phyloP scores from a whole-genome alignment of 768 basidiomycete species.

The Lactarius indigo region DNA sequence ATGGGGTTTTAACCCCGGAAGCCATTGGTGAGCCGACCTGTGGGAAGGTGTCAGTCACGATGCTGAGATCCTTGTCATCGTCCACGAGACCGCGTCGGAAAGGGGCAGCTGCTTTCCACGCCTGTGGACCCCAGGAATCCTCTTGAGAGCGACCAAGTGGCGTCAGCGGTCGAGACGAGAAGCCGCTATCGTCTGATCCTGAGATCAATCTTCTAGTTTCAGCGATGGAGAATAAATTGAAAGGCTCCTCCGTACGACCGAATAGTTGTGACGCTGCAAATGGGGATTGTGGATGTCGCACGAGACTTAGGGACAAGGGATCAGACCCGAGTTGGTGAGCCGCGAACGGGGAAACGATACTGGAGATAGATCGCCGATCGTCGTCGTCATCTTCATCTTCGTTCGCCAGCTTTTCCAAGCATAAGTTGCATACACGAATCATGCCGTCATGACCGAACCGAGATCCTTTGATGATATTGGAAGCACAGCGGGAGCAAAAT shows the following conservation, averaged over 20 bases:
- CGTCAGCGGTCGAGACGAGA: constrained; percentile 49
- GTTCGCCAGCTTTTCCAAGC: constrained; percentile 86
- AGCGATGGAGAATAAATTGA: constrained; percentile 78
- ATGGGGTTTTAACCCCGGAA: constrained; percentile 46
- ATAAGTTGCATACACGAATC: constrained; percentile 93
- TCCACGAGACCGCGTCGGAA: constrained; percentile 73
- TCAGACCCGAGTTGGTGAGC: constrained; percentile 70
- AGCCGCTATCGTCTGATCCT: constrained; percentile 52
- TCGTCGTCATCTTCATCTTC: constrained; percentile 90
- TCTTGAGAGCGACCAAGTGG: constrained; percentile 50
- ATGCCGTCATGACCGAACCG: constrained; percentile 95
- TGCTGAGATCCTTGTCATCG: constrained; percentile 63
- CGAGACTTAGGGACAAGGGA: constrained; percentile 36
- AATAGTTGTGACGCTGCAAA: constrained; percentile 87
- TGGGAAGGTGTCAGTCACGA: constrained; percentile 40
- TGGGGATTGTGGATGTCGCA: constrained; percentile 73
- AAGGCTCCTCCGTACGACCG: constrained; percentile 71
- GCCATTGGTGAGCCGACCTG: constrained; percentile 43
- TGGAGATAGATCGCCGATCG: constrained; percentile 79
- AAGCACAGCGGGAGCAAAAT: constrained; percentile 96
- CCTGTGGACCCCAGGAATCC: constrained; percentile 33
- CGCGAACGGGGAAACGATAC: constrained; percentile 64
- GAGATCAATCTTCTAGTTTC: constrained; percentile 59
- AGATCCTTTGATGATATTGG: constrained; percentile 91
- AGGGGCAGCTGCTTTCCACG: constrained; percentile 59